A percentile compares a stretch with the other conserved stretches of the same genome.
Evolutionary conservation across 805 yeast genomes (phyloP).

Genomic region (Wickerhamomyces kurtzmanii): DNA sequence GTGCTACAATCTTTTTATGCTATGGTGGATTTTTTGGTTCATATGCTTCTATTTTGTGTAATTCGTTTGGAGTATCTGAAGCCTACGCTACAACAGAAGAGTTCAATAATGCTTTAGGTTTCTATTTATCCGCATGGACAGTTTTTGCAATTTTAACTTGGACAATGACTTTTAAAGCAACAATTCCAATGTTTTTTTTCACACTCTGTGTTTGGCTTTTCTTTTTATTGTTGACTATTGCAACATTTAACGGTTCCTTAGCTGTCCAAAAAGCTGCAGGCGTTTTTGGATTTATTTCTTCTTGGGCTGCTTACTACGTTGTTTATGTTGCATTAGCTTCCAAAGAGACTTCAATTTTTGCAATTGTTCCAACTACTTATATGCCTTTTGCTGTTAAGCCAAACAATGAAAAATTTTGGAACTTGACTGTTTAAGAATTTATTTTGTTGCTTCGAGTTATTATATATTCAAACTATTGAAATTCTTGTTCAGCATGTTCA

Average conservation of each 20-base stretch:
- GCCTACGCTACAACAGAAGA: conserved; percentile 28
- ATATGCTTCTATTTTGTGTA: conserved; percentile 34
- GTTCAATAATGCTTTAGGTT: conserved; percentile 33
- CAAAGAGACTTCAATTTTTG: neutral
- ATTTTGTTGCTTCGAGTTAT: no score
- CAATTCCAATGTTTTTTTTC: conserved; percentile 27
- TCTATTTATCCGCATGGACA: conserved; percentile 42
- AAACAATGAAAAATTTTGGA: conserved; percentile 1
- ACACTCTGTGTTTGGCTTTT: conserved; percentile 35
- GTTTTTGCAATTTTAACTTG: conserved; percentile 36
- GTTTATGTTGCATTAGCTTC: conserved; percentile 33
- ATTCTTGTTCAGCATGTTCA: no score
- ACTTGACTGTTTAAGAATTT: conserved; percentile 1
- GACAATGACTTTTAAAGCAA: conserved; percentile 38
- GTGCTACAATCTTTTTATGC: conserved; percentile 38
- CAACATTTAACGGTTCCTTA: conserved; percentile 25
- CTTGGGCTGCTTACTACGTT: conserved; percentile 35
- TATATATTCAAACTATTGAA: no score
- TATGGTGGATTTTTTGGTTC: conserved; percentile 50
- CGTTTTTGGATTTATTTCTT: conserved; percentile 31
- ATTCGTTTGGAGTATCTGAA: conserved; percentile 29
- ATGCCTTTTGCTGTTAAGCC: conserved; percentile 1
- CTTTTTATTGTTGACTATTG: conserved; percentile 34
- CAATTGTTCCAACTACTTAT: conserved; percentile 1
- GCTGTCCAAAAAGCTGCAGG: conserved; percentile 35